Evolutionary conservation across 1,284 basidiomycete species (phyloP).

Genomic region (Ustilago lituana): DNA sequence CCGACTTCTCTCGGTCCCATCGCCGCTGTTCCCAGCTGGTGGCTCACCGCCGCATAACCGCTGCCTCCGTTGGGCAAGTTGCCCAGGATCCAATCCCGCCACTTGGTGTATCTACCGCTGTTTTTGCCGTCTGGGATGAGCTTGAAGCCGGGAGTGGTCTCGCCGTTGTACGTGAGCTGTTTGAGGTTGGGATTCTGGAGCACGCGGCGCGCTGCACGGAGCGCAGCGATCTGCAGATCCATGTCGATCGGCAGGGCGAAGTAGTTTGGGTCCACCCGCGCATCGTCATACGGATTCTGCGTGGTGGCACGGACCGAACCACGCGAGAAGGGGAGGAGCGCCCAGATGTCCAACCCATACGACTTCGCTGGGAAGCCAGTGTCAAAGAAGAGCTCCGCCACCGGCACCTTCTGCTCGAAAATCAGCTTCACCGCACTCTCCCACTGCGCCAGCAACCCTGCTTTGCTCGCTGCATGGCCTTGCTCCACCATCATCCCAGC

Average conservation of each 20-base stretch:
- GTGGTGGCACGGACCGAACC: constrained; percentile 45
- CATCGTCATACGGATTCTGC: constrained; percentile 24
- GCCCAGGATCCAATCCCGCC: constrained; percentile 68
- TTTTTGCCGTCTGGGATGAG: constrained; percentile 53
- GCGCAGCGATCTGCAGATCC: constrained; percentile 64
- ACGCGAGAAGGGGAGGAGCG: constrained; percentile 54
- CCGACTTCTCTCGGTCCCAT: constrained; percentile 75
- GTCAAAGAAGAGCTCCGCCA: constrained; percentile 60
- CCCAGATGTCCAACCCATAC: constrained; percentile 61
- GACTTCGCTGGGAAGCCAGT: constrained; percentile 46
- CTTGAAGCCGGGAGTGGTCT: constrained; percentile 65
- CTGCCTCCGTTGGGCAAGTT: constrained; percentile 52
- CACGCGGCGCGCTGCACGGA: constrained; percentile 61
- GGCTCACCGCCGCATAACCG: constrained; percentile 69
- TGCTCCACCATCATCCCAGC: constrained; percentile 40
- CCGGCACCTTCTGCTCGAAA: constrained; percentile 46
- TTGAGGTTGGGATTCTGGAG: constrained; percentile 59
- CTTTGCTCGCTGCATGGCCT: constrained; percentile 50
- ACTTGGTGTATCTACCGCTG: constrained; percentile 59
- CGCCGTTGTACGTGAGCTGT: constrained; percentile 57
- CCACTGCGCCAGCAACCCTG: constrained; percentile 50
- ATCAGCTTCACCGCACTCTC: constrained; percentile 31
- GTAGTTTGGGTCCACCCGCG: constrained; percentile 58
- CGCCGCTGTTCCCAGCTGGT: constrained; percentile 74
- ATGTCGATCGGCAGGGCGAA: constrained; percentile 67